Evolutionary conservation across 1,284 basidiomycete species (phyloP).

Genomic region (Megacollybia platyphylla): DNA sequence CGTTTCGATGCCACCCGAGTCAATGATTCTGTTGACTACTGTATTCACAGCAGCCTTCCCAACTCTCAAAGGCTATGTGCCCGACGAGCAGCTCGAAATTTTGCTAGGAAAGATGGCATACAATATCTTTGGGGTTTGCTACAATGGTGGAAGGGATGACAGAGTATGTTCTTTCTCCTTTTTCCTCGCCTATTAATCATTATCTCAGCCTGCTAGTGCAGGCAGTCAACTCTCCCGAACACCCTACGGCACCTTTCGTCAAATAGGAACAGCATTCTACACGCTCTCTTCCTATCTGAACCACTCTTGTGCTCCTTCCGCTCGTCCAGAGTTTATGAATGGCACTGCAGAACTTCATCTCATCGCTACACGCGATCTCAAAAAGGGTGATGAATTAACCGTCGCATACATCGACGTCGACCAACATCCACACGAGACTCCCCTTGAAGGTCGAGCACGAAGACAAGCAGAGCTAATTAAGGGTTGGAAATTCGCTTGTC

Average conservation of each 20-base stretch:
- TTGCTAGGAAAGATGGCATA: conserved; percentile 61
- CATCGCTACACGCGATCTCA: conserved; percentile 48
- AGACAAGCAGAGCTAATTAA: conserved; percentile 62
- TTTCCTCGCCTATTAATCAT: conserved; percentile 11
- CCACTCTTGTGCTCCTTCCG: conserved; percentile 62
- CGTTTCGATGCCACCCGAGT: conserved; percentile 30
- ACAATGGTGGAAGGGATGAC: conserved; percentile 50
- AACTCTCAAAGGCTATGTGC: conserved; percentile 58
- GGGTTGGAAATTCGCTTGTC: conserved; percentile 70
- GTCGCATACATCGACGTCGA: conserved; percentile 62
- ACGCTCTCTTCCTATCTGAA: conserved; percentile 63
- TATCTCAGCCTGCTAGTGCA: conserved; percentile 32
- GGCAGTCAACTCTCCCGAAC: conserved; percentile 64
- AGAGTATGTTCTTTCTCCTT: conserved; percentile 30
- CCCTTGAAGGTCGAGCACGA: conserved; percentile 41
- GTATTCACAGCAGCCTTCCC: conserved; percentile 54
- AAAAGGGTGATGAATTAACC: conserved; percentile 62
- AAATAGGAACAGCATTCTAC: conserved; percentile 64
- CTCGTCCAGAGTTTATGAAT: conserved; percentile 44
- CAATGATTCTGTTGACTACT: conserved; percentile 35
- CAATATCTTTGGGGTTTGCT: conserved; percentile 62
- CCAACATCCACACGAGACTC: conserved; percentile 37
- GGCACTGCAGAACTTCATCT: conserved; percentile 57
- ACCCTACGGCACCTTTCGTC: conserved; percentile 56
- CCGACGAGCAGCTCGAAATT: conserved; percentile 47